Conservation (phyloP, 2,329 filamentous ascomycete genomes). For the Westerdykella sp. region DNA sequence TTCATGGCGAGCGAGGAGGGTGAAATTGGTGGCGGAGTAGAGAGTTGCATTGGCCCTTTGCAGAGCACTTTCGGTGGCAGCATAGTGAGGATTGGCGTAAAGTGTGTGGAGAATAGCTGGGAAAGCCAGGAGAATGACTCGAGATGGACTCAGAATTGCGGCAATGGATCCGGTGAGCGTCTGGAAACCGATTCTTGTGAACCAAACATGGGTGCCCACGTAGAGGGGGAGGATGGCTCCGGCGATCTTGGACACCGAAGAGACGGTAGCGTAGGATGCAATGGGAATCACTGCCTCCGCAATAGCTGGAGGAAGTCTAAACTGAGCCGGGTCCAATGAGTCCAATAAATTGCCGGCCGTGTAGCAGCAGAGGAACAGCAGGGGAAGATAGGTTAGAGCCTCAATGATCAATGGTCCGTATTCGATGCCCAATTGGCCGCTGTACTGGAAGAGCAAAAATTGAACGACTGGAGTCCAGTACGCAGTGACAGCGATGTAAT, state of each 20-base stretch:
- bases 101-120: slow-evolving; percentile 69
- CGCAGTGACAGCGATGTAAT: slow-evolving; percentile 65
- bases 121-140: slow-evolving; percentile 58
- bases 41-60: slow-evolving; percentile 61
- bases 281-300: slow-evolving; percentile 61
- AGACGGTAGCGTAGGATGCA: slow-evolving; percentile 61
- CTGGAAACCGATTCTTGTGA: slow-evolving; percentile 68
- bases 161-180: slow-evolving; percentile 60
- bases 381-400: slow-evolving; percentile 58
- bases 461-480: slow-evolving; percentile 70
- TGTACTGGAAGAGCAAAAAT: slow-evolving; percentile 62
- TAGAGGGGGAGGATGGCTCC: slow-evolving; percentile 40
- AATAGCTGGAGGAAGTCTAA: slow-evolving; percentile 53
- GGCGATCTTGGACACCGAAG: slow-evolving; percentile 39
- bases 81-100: slow-evolving; percentile 67
- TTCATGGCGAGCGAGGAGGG: slow-evolving; percentile 73
- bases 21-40: slow-evolving; percentile 56
- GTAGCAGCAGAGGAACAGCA: slow-evolving; percentile 38
- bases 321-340: slow-evolving; percentile 49
- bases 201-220: slow-evolving; percentile 57
- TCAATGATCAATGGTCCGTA: slow-evolving; percentile 74
- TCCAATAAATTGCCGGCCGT: slow-evolving; percentile 52
- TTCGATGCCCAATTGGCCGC: slow-evolving; percentile 58
- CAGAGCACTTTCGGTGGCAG: slow-evolving; percentile 52
- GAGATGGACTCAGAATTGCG: slow-evolving; percentile 61